Evolutionary conservation across 2,329 filamentous ascomycete genomes (phyloP).

Genomic region (Colletotrichum spaethianum): DNA sequence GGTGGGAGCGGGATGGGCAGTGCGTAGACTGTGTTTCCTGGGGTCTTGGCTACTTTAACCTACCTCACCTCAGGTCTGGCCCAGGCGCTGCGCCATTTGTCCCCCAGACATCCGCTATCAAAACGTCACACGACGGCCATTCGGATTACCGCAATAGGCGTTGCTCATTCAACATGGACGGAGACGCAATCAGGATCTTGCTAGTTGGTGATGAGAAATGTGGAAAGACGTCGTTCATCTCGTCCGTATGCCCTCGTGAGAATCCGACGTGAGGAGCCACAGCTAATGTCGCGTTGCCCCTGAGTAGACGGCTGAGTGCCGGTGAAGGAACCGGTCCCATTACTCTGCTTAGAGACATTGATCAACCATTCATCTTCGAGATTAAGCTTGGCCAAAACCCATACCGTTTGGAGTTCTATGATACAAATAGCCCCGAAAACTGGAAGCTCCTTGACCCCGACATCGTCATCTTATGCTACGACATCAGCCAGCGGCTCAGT

Average conservation of each 20-base stretch:
- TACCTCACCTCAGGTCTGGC: too few relatives aligned
- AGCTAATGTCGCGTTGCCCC: constrained; percentile 21
- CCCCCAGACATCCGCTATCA: constrained; percentile 31
- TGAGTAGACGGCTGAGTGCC: constrained; percentile 66
- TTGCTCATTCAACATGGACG: constrained; percentile 56
- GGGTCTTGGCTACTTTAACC: not conserved
- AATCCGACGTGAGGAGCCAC: not conserved
- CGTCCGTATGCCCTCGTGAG: constrained; percentile 60
- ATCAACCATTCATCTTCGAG: constrained; percentile 74
- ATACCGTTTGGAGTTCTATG: constrained; percentile 72
- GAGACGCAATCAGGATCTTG: constrained; percentile 65
- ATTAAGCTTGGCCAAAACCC: constrained; percentile 56
- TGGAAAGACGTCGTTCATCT: constrained; percentile 74
- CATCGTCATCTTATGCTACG: constrained; percentile 72
- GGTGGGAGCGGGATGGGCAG: not conserved
- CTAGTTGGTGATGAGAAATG: constrained; percentile 72
- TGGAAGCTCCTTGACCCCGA: constrained; percentile 73
- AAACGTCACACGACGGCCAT: constrained; percentile 14
- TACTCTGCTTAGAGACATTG: constrained; percentile 67
- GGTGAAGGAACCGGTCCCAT: constrained; percentile 59
- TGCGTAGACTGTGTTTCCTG: constrained; percentile 13
- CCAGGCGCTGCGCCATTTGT: constrained; percentile 40
- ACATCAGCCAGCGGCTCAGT: constrained; percentile 71
- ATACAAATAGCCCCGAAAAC: constrained; percentile 70
- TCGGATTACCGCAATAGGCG: not conserved